A percentile compares a stretch with the other conserved stretches of the same genome.
phyloP scores from a whole-genome alignment of 1,284 basidiomycete species.

The Trichosporon sp. region DNA sequence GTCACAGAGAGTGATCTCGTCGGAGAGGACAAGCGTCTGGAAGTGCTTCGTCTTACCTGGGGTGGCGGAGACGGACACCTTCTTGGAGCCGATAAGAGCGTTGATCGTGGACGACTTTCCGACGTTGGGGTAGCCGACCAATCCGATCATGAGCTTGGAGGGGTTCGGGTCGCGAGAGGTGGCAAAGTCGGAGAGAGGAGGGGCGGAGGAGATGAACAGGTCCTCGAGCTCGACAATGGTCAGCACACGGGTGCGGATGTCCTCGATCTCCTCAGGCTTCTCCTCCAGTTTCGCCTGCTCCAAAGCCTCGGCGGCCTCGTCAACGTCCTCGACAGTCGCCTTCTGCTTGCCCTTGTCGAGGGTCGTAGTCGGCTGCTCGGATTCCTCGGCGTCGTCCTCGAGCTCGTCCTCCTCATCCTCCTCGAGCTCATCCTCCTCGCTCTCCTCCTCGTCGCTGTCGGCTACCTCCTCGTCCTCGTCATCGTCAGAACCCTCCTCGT shows the following conservation, averaged over 20 bases:
- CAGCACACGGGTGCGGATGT: slow-evolving; percentile 76
- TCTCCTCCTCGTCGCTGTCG: slow-evolving; percentile 31
- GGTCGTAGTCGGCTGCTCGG: slow-evolving; percentile 12
- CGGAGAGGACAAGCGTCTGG: slow-evolving; percentile 92
- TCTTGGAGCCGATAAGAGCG: slow-evolving; percentile 70
- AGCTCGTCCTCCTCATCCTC: slow-evolving; percentile 45
- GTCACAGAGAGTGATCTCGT: slow-evolving; percentile 89
- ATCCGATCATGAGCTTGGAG: slow-evolving; percentile 69
- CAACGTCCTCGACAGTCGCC: slow-evolving; percentile 46
- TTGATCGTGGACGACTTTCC: slow-evolving; percentile 66
- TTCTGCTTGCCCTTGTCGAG: slow-evolving; percentile 49
- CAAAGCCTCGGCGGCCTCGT: slow-evolving; percentile 39
- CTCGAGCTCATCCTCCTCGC: slow-evolving; percentile 33
- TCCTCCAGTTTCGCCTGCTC: slow-evolving; percentile 35
- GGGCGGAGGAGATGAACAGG: slow-evolving; percentile 76
- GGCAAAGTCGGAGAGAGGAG: slow-evolving; percentile 73
- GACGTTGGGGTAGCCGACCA: slow-evolving; percentile 67
- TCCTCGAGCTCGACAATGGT: slow-evolving; percentile 88
- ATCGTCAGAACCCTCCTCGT: slow-evolving; percentile 40
- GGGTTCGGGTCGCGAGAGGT: slow-evolving; percentile 64
- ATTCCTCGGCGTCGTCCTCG: slow-evolving; percentile 29
- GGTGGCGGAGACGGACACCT: slow-evolving; percentile 95
- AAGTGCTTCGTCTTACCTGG: slow-evolving; percentile 99
- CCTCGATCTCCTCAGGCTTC: slow-evolving; percentile 51
- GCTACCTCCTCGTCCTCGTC: slow-evolving; percentile 39